Evolutionary conservation across 2,329 filamentous ascomycete genomes (phyloP).

Genomic region (Curvularia eragrostidis): DNA sequence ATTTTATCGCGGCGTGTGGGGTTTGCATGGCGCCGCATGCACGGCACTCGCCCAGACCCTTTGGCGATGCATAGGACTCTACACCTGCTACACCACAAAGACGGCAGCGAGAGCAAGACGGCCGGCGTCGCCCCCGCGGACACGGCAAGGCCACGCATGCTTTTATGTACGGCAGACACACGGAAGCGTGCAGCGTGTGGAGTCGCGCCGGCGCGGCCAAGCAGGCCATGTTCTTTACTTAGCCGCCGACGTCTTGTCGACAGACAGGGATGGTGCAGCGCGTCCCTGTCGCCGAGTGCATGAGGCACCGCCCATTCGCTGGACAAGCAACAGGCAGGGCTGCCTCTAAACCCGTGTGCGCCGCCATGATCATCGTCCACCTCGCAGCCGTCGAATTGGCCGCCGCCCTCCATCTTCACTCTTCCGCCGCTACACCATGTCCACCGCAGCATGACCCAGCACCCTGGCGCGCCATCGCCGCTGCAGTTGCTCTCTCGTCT

Average conservation of each 20-base stretch:
- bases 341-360: conserved; percentile 17
- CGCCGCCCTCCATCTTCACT: conserved; percentile 19
- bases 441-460: conserved; percentile 19
- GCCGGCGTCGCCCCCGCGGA: too few species aligned
- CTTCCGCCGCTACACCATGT: conserved; percentile 5
- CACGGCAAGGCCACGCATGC: background rate
- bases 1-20: conserved; percentile 16
- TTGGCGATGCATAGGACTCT: too few species aligned
- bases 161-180: background rate
- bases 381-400: too few species aligned
- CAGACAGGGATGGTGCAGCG: conserved; percentile 21
- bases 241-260: conserved; percentile 22
- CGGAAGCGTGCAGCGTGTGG: background rate
- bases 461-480: conserved; percentile 17
- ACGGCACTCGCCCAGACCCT: background rate
- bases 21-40: conserved; percentile 1
- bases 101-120: too few species aligned
- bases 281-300: conserved; percentile 16
- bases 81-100: too few species aligned
- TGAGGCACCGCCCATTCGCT: conserved; percentile 28
- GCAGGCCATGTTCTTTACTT: conserved; percentile 17
- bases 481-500: conserved; percentile 13
- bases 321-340: conserved; percentile 22
- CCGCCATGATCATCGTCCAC: conserved; percentile 24
- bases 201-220: background rate